A percentile compares a stretch with the other conserved stretches of the same genome.
Conservation (phyloP, 139 green algal genomes). For the Chlorella sp. region DNA sequence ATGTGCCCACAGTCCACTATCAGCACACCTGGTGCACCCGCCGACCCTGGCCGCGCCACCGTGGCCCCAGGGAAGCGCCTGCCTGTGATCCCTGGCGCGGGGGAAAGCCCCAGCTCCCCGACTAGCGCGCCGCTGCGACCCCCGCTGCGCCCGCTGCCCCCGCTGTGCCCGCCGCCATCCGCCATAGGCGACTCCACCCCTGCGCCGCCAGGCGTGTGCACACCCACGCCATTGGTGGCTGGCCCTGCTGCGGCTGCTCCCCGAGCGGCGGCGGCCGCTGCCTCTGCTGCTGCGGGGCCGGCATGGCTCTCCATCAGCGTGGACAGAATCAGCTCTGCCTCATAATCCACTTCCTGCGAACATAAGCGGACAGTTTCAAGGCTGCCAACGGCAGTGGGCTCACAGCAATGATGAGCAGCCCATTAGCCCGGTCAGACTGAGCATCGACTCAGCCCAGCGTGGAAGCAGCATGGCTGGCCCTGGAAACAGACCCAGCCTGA, state of each 20-base stretch:
- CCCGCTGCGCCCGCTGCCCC: not conserved
- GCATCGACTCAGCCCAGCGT: no score
- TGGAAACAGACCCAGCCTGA: no score
- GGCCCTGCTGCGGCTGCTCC: not conserved
- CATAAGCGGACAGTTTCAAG: no score
- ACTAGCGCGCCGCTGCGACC: not conserved
- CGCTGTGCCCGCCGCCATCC: not conserved
- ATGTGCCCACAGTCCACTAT: not conserved
- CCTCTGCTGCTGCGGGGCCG: not conserved
- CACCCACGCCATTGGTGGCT: not conserved
- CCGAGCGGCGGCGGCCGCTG: not conserved
- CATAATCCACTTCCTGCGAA: conserved; percentile 53
- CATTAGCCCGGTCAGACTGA: no score
- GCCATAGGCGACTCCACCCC: conserved; percentile 1
- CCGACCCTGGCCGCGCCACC: conserved; percentile 3
- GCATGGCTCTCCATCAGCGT: conserved; percentile 64
- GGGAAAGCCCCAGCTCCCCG: conserved; percentile 10
- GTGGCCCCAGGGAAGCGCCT: not conserved
- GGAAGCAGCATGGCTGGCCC: no score
- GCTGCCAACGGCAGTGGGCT: no score
- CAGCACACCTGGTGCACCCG: not conserved
- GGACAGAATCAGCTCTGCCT: conserved; percentile 73
- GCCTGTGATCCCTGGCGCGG: not conserved
- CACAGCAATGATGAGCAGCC: no score
- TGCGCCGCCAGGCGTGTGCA: not conserved